Base-by-base conservation (phyloP, 2,329 filamentous ascomycete species). In the Dothistroma septosporum region DNA sequence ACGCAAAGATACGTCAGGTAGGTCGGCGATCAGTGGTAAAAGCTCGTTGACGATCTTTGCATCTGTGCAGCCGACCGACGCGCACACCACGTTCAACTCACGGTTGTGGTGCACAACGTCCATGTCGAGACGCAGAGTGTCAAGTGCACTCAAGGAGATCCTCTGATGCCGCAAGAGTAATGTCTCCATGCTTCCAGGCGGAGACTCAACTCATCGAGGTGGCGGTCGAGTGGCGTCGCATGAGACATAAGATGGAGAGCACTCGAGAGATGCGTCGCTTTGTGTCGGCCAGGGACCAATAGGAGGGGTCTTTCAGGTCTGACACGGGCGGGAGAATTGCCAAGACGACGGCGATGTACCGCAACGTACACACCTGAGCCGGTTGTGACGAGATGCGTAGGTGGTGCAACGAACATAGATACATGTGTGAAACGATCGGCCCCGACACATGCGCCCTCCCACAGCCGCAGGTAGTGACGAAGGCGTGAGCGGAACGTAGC, bases 21-120 rank as follows among this genome's bases (percentile, higher is more conserved):
- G 64, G 16, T 66, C 62, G 9, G 69, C 67, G 44, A 75, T 66
- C 21, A 63, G 66, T 5, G 72, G 71, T 14, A 75, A 66, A n/a
- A 75, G 62, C 8, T 69, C 59, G 46, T 67, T 62, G 53, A 74
- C 66, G 35, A 75, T 70, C 46, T 61, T 66, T 8, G 62, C 44
- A 58, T 75, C 71, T 22, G 69, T 67, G 55, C 72, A 74, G 47
- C 72, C 73, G 7, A 68, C 66, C 19, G 72, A 75, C n/a, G 70
- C 72, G 59, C 75, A 73, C 44, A 75, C 57, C 19, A 75, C 67
- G 47, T 74, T 72, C 55, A 74, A 68, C 56, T 70, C 60, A 48
- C 66, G 64, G n/a, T 31, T 63, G 55, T 35, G 52, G 41, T 58
- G 49, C 19, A 52, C 58, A 35, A 22, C 44, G 48, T 58, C 49